phyloP scores from a whole-genome alignment of 495 filamentous ascomycete species.

The Daldinia caldariorum region DNA sequence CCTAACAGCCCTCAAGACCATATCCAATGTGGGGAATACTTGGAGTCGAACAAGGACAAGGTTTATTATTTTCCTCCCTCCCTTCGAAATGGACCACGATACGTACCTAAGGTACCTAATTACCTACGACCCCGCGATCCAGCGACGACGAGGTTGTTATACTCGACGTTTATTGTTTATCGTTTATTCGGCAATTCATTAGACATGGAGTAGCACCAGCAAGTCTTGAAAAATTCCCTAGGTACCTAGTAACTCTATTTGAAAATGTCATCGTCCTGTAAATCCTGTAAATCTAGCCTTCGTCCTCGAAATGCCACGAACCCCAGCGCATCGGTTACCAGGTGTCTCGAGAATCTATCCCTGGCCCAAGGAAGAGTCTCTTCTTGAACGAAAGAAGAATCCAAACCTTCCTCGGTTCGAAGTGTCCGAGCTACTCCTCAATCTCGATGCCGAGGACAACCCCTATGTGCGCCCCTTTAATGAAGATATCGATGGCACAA shows the following conservation, averaged over 20 bases:
- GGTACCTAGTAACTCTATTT: not conserved
- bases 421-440: constrained; percentile 35
- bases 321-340: not conserved
- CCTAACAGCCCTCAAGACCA: not conserved
- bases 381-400: not conserved
- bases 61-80: not conserved
- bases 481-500: constrained; percentile 20
- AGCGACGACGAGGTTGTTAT: not conserved
- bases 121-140: not conserved
- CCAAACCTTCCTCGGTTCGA: constrained; percentile 14
- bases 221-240: too few species aligned
- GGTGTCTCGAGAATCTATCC: not conserved
- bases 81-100: not conserved
- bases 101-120: too few species aligned
- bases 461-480: constrained; percentile 39
- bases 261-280: constrained; percentile 21
- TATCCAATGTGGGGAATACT: constrained; percentile 19
- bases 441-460: constrained; percentile 45
- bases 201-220: not conserved
- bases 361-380: not conserved
- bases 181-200: not conserved
- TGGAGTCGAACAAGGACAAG: not conserved
- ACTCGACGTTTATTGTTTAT: not conserved
- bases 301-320: constrained; percentile 31
- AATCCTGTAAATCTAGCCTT: constrained; percentile 11